Conservation (phyloP, 1,284 basidiomycete species). For the Pholiota adiposa region DNA sequence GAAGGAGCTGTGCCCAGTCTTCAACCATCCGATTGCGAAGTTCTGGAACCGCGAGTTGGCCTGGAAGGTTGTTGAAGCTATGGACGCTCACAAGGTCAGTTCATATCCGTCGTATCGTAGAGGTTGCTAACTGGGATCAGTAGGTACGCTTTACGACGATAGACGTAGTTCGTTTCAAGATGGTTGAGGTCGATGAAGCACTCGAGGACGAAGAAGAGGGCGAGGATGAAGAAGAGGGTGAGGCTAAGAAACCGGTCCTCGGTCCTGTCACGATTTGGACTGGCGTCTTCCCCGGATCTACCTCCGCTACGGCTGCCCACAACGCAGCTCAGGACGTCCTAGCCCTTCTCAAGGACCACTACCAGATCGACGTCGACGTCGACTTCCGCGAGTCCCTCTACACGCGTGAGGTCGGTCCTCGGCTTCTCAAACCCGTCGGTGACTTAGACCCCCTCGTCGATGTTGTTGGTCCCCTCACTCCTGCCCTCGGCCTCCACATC, state of each 20-base stretch:
- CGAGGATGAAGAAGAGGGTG: too few relatives aligned
- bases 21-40: constrained; percentile 2
- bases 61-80: constrained; percentile 25
- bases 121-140: constrained; percentile 25
- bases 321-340: constrained; percentile 36
- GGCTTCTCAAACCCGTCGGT: constrained; percentile 2
- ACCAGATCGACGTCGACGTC: not conserved
- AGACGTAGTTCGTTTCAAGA: constrained; percentile 28
- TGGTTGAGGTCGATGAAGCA: constrained; percentile 22
- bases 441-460: not conserved
- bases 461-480: constrained; percentile 28
- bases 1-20: too few relatives aligned
- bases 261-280: constrained; percentile 41
- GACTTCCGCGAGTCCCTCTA: not conserved
- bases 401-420: not conserved
- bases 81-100: constrained; percentile 26
- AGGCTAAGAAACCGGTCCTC: too few relatives aligned
- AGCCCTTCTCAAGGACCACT: constrained; percentile 22
- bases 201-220: constrained; percentile 2
- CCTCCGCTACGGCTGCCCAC: constrained; percentile 32
- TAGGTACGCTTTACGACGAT: constrained; percentile 28
- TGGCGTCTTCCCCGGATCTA: constrained; percentile 39
- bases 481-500: constrained; percentile 35
- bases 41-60: constrained; percentile 27
- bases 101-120: constrained; percentile 25